Conservation (phyloP, 164 flowering plant species). For the Berberis vulgaris region DNA sequence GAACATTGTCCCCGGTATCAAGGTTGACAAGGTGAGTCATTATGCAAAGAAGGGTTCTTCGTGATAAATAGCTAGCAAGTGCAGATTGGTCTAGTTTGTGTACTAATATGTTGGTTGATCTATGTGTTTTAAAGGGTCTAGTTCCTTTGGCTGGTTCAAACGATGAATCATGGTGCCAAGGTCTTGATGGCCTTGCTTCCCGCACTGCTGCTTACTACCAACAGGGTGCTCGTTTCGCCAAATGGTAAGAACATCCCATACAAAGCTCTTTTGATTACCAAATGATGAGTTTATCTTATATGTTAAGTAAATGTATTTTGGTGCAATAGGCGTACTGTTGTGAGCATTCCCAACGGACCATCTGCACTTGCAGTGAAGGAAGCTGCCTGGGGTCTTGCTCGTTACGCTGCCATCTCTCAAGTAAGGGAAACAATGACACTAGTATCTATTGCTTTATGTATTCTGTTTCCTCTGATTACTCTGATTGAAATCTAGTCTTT, state of each 20-base stretch:
- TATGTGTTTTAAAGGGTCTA: slow-evolving; percentile 42
- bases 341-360: slow-evolving; percentile 91
- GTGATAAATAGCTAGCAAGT: background rate
- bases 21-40: slow-evolving; percentile 71
- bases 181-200: slow-evolving; percentile 90
- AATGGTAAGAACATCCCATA: slow-evolving; percentile 42
- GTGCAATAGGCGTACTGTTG: slow-evolving; percentile 67
- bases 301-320: background rate
- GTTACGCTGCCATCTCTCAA: slow-evolving; percentile 78
- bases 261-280: too few relatives aligned
- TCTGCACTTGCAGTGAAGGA: slow-evolving; percentile 83
- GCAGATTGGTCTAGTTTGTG: background rate
- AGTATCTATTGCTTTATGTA: background rate
- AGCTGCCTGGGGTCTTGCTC: slow-evolving; percentile 94
- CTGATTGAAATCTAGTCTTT: background rate
- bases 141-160: slow-evolving; percentile 83
- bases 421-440: slow-evolving; percentile 21
- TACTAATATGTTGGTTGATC: background rate
- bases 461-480: background rate
- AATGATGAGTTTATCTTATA: background rate
- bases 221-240: slow-evolving; percentile 92
- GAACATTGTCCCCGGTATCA: slow-evolving; percentile 82
- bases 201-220: slow-evolving; percentile 90
- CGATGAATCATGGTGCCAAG: slow-evolving; percentile 94
- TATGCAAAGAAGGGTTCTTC: background rate